phyloP scores from a whole-genome alignment of 257 asterid species.

The Paraleonurus japonicus region DNA sequence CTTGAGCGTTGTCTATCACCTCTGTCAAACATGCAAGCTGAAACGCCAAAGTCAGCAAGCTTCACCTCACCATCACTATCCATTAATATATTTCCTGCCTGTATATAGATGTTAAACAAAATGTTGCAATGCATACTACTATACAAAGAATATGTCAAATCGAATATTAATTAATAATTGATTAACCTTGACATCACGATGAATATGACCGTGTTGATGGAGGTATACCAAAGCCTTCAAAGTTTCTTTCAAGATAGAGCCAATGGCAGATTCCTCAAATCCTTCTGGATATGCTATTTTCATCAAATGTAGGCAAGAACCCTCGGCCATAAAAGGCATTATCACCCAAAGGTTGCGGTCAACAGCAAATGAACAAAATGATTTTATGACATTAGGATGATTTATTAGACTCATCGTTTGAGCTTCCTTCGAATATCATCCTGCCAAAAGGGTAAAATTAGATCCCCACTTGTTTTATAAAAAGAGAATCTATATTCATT shows the following conservation, averaged over 20 bases:
- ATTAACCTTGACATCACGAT: slow-evolving; percentile 92
- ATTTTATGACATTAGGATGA: slow-evolving; percentile 90
- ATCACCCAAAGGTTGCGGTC: slow-evolving; percentile 94
- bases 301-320: slow-evolving; percentile 98
- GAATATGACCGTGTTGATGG: slow-evolving; percentile 93
- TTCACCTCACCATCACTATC: slow-evolving; percentile 85
- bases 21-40: slow-evolving; percentile 93
- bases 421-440: slow-evolving; percentile 99
- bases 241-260: slow-evolving; percentile 87
- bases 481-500: neutral
- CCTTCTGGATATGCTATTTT: slow-evolving; percentile 96
- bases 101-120: slow-evolving; percentile 29
- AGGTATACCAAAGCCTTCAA: slow-evolving; percentile 95
- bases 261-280: slow-evolving; percentile 91
- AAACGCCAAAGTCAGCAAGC: slow-evolving; percentile 99
- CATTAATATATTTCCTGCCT: slow-evolving; percentile 97
- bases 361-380: slow-evolving; percentile 94
- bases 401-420: slow-evolving; percentile 91
- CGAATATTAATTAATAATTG: slow-evolving; percentile 15
- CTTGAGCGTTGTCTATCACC: slow-evolving; percentile 98
- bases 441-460: slow-evolving; percentile 41
- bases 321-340: slow-evolving; percentile 98
- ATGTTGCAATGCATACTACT: neutral
- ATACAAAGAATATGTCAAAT: slow-evolving; percentile 18
- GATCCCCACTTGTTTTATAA: slow-evolving; percentile 3